Conservation (phyloP, 2,329 filamentous ascomycete genomes). For the Pseudogymnoascus sp. region DNA sequence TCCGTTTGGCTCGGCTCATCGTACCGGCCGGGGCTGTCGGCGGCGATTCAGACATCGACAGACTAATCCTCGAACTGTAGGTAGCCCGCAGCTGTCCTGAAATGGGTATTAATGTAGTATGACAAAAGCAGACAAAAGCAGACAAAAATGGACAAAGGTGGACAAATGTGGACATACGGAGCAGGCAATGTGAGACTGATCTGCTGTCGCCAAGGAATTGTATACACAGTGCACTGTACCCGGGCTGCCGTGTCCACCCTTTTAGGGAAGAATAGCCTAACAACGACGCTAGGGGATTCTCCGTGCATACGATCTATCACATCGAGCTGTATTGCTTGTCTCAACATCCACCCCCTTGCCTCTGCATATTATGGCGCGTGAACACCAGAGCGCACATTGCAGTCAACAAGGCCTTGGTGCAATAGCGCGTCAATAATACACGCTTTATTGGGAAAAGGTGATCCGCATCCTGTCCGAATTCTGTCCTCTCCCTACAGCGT, state of each 20-base stretch:
- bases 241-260: not conserved
- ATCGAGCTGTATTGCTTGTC: slow-evolving; percentile 7
- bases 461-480: not conserved
- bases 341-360: not conserved
- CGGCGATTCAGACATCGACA: not conserved
- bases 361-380: not conserved
- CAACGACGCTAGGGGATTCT: not conserved
- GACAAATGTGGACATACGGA: not conserved
- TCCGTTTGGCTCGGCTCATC: not conserved
- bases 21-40: not conserved
- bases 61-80: not conserved
- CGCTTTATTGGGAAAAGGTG: not conserved
- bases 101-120: not conserved
- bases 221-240: not conserved
- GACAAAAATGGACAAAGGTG: too few species aligned
- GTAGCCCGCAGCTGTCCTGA: not conserved
- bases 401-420: not conserved
- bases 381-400: not conserved
- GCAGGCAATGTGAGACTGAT: not conserved
- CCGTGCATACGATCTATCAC: slow-evolving; percentile 8
- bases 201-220: not conserved
- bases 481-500: not conserved
- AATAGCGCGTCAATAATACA: not conserved
- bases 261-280: not conserved
- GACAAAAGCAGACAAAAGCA: not conserved